Conservation (phyloP, 345 rosid genomes). For the Pistacia integerrima region DNA sequence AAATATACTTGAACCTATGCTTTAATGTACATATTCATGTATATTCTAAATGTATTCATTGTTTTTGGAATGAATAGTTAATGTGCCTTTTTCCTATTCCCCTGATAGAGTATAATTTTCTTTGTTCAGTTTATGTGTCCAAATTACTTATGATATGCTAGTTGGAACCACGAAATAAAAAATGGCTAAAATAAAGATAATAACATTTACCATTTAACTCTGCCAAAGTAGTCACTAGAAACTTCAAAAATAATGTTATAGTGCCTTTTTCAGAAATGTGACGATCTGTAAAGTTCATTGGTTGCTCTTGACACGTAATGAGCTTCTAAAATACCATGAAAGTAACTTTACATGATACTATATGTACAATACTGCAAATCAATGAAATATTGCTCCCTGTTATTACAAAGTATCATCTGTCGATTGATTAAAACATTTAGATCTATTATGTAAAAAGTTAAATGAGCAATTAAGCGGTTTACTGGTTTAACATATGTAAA, state of each 20-base stretch:
- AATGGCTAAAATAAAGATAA: background rate
- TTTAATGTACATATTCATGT: constrained; percentile 20
- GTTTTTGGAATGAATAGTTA: background rate
- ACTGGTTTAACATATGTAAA: background rate
- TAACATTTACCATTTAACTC: background rate
- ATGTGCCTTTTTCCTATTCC: background rate
- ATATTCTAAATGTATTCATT: constrained; percentile 5
- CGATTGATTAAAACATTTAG: background rate
- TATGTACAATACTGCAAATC: background rate
- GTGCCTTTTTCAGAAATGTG: background rate
- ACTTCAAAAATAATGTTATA: background rate
- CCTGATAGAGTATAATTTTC: background rate
- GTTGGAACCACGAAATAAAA: background rate
- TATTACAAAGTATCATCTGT: background rate
- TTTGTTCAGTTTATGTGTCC: background rate
- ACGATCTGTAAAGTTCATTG: background rate
- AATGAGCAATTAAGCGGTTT: background rate
- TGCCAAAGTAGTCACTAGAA: background rate
- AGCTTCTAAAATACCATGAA: background rate
- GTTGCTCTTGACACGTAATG: background rate
- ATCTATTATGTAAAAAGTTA: background rate
- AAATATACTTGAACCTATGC: constrained; percentile 32
- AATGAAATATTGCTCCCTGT: background rate
- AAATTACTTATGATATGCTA: background rate
- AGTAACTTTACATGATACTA: background rate